Conservation (phyloP, 768 basidiomycete species). For the Xerocomellus amylosporus region DNA sequence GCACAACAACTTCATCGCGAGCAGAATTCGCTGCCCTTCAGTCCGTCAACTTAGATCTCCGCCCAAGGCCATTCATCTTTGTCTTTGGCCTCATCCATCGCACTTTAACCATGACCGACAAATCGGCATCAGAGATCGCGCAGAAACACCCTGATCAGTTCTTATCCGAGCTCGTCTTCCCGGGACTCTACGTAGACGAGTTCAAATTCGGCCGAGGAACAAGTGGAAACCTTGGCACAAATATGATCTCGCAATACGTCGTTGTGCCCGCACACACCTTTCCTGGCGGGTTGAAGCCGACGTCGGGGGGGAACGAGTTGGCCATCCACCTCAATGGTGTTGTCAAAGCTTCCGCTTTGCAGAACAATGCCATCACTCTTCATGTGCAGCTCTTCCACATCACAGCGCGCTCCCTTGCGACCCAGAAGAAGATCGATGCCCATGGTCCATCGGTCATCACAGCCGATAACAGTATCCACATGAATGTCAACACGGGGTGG, state of each 20-base stretch:
- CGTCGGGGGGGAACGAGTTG: not conserved
- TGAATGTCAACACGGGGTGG: conserved; percentile 8
- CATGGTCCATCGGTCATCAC: conserved; percentile 2
- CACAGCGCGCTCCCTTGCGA: not conserved
- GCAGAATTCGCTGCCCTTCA: not conserved
- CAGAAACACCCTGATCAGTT: not conserved
- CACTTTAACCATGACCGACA: not conserved
- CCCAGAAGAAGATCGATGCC: not conserved
- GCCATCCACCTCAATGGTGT: conserved; percentile 7
- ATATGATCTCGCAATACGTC: conserved; percentile 8
- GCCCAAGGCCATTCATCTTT: not conserved
- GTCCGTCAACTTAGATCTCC: not conserved
- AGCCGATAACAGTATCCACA: conserved; percentile 8
- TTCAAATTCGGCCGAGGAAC: conserved; percentile 1
- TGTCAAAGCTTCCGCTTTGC: not conserved
- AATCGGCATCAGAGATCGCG: not conserved
- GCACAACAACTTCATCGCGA: too few relatives aligned
- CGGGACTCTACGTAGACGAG: not conserved
- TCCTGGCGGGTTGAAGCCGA: not conserved
- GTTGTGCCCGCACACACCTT: not conserved
- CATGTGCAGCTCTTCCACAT: not conserved
- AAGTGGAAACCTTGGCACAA: not conserved
- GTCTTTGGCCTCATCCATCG: not conserved
- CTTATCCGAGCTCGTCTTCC: not conserved
- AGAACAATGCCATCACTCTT: not conserved